Base-by-base conservation (phyloP, 495 filamentous ascomycete species). In the Neurospora sp. region DNA sequence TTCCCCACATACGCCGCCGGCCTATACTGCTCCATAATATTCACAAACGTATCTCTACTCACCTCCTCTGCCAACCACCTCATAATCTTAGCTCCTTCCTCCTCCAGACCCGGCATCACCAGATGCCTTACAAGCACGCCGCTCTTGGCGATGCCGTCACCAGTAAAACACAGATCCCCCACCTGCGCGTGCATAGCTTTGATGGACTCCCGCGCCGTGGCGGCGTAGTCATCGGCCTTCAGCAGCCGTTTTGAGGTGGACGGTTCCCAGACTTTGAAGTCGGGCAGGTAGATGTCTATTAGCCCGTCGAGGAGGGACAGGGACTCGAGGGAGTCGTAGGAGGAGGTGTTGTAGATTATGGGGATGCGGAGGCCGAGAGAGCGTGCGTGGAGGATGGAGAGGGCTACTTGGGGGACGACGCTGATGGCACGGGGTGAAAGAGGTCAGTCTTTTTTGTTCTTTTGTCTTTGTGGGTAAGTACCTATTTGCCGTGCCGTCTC, bases 1-100 rank as follows among this genome's bases (percentile, higher is more conserved):
- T 90, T 92, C 37, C 92, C 92, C 4, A 94, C 91, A 84, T 94
- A 88, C 12, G 92, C 91, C 77, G 89, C 87, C 0, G 91, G 91
- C 73, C 88, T 88, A 78, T 93, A 94, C 82, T 93, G 92, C 83
- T 94, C 91, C 92, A 91, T 91, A 73, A 92, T 88, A 77, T 91
- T 86, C 71, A 92, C 86, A 79, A 92, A 93, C 20, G 90, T 81
- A 79, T 94, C 92, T 76, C 76, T 84, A 31, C 89, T 92, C 2
- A 94, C 85, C 72, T 92, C 86, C 72, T 83, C 80, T 0, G 89
- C 91, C 39, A 94, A 82, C 87, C 90, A 94, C 70, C 78, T 82
- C 83, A 94, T 89, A 74, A 94, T 94, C 75, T 89, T 81, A 41
- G 82, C 77, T 5, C 90, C 89, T 77, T 94, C 92, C 27, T 87